Base-by-base conservation (phyloP, 176 grass and related monocot species). In the Carex scoparia region DNA sequence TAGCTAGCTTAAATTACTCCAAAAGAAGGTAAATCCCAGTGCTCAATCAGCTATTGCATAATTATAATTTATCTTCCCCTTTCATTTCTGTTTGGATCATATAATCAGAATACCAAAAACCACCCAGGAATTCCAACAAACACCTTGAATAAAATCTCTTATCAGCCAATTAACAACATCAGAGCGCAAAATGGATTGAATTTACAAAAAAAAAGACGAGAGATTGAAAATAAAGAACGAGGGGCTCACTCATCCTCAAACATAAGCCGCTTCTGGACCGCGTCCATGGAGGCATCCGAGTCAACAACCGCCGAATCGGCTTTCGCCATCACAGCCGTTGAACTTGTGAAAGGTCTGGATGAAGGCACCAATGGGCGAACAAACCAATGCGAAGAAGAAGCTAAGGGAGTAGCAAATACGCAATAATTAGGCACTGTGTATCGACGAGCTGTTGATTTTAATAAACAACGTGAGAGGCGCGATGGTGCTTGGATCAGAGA, bases 261-360 rank as follows among this genome's bases (percentile, higher is more conserved):
- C 95, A 98, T 98, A 77, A 98, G 95, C 31, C 91, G 89, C 88
- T 84, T 95, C 91, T 98, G 95, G 57, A 95, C 93, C 54, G 90
- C 93, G 85, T 98, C 91, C 95, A 98, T 98, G 89, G 91, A 76
- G 1, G 88, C 87, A 3, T 86, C 92, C 2, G 38, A 84, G 2
- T 84, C 87, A n/a, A 44, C 87, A 57, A 79, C 90, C 82, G 68
- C 42, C 53, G 82, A 66, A 33, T 71, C 23, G 10, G 42, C 40
- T 56, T 67, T 54, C 14, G 46, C 81, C 61, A 53, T 54, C n/a
- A 32, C 44, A 35, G 12, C 28, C 28, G 53, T 79, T 7, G 74
- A 79, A 35, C 30, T 79, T 3, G 51, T 16, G 53, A 58, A 79
- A 14, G 74, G 74, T 79, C 74, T 54, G 74, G 74, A 56, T 32